Conservation (phyloP, 306 rosid genomes). For the Morella rubra region DNA sequence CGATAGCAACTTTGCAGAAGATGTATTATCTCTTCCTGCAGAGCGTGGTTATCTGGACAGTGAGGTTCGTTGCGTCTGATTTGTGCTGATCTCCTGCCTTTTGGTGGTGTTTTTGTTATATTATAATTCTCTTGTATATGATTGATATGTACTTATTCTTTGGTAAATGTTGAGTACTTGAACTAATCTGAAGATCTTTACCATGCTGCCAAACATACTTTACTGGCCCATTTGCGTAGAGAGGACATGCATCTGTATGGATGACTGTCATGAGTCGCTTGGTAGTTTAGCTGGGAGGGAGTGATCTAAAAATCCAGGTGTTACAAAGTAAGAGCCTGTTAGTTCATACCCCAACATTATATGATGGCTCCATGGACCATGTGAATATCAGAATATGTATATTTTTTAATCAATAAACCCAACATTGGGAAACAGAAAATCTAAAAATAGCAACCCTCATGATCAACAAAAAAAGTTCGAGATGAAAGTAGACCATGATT, state of each 20-base stretch:
- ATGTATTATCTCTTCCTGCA: conserved; percentile 68
- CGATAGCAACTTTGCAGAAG: conserved; percentile 88
- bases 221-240: background rate
- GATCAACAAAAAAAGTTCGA: background rate
- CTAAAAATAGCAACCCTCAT: background rate
- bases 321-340: background rate
- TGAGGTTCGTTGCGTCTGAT: conserved; percentile 55
- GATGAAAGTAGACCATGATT: background rate
- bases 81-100: conserved; percentile 13
- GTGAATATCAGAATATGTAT: no score
- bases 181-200: background rate
- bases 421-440: background rate
- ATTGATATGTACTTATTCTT: background rate
- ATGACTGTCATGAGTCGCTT: background rate
- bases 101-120: conserved; percentile 2
- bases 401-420: background rate
- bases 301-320: background rate
- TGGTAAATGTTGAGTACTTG: background rate
- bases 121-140: background rate
- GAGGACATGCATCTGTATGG: background rate
- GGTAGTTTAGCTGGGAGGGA: background rate
- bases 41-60: conserved; percentile 91
- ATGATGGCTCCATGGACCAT: background rate
- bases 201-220: background rate
- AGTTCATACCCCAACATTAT: background rate